A percentile compares a stretch with the other conserved stretches of the same genome.
These are phyloP conservation scores for Talaromyces stipitatus DNA, from an alignment of 495 filamentous ascomycete genomes.

Conservation along the genomic window DNA sequence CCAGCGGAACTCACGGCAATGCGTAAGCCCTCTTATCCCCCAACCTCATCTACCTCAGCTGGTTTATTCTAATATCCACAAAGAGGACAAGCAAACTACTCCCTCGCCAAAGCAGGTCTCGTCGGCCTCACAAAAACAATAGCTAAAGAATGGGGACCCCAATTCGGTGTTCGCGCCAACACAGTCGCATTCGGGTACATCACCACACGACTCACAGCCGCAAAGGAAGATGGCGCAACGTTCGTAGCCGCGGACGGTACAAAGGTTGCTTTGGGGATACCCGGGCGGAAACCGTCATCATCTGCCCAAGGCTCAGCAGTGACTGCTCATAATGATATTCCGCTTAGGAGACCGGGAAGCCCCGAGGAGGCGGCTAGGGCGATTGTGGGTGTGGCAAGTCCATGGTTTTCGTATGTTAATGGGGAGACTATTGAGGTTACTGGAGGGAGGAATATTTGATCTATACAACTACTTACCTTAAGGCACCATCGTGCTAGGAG, in stretches of 20 bases:
- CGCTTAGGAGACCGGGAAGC: conserved; percentile 64
- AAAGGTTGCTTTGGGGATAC: conserved; percentile 73
- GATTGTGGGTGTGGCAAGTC: conserved; percentile 74
- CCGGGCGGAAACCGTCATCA: conserved; percentile 19
- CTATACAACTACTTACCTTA: neutral
- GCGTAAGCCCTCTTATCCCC: conserved; percentile 35
- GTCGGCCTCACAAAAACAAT: conserved; percentile 76
- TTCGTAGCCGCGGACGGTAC: conserved; percentile 67
- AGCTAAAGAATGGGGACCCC: conserved; percentile 86
- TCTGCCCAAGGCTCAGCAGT: neutral
- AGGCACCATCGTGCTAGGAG: no score
- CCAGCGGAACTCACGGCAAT: conserved; percentile 75
- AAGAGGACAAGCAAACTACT: conserved; percentile 76
- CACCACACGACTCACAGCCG: conserved; percentile 64
- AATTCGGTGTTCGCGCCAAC: conserved; percentile 76
- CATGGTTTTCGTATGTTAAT: conserved; percentile 71
- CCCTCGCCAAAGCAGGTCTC: conserved; percentile 73
- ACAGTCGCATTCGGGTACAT: conserved; percentile 79
- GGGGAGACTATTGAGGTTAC: conserved; percentile 82
- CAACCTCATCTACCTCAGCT: neutral
- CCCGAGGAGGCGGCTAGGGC: conserved; percentile 71
- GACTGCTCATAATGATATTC: conserved; percentile 56
- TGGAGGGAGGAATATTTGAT: conserved; percentile 73
- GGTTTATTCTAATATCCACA: neutral
- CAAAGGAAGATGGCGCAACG: conserved; percentile 74